These are phyloP conservation scores for Xanthoconium purpureum DNA, from an alignment of 768 basidiomycete genomes.

Conservation along the genomic window DNA sequence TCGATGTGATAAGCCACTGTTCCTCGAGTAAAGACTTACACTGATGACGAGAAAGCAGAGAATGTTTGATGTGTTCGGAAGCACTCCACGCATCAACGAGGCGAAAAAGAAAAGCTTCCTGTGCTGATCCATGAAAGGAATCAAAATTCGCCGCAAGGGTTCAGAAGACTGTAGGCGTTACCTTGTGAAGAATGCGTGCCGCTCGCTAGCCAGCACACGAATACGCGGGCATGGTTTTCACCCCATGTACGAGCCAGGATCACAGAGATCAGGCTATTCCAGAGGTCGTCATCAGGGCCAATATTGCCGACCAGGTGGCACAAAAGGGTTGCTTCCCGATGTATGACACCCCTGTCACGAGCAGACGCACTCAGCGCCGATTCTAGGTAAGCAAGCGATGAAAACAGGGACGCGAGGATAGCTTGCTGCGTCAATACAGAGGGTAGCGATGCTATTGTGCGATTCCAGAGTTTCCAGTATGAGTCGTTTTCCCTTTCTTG, in stretches of 20 bases:
- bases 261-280: conserved; percentile 46
- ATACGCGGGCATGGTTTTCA: conserved; percentile 55
- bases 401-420: conserved; percentile 58
- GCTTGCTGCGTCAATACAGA: conserved; percentile 54
- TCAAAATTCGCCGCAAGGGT: conserved; percentile 1
- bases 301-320: conserved; percentile 51
- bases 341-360: conserved; percentile 42
- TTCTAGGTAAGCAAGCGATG: conserved; percentile 38
- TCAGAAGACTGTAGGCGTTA: conserved; percentile 18
- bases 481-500: conserved; percentile 14
- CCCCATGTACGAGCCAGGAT: conserved; percentile 59
- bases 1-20: background rate
- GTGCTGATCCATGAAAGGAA: conserved; percentile 28
- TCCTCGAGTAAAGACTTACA: conserved; percentile 48
- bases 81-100: conserved; percentile 70
- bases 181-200: conserved; percentile 34
- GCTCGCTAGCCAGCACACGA: conserved; percentile 68
- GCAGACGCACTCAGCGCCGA: conserved; percentile 32
- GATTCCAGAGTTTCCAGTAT: conserved; percentile 53
- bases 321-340: conserved; percentile 55
- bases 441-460: conserved; percentile 44
- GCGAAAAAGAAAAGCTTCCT: conserved; percentile 46
- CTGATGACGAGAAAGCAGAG: conserved; percentile 67
- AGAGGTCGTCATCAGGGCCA: conserved; percentile 44
- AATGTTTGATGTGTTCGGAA: conserved; percentile 76